Percentiles rank a stretch among this genome's conserved stretches.
Conservation (phyloP, 1,284 basidiomycete species). For the Irpex sp. region DNA sequence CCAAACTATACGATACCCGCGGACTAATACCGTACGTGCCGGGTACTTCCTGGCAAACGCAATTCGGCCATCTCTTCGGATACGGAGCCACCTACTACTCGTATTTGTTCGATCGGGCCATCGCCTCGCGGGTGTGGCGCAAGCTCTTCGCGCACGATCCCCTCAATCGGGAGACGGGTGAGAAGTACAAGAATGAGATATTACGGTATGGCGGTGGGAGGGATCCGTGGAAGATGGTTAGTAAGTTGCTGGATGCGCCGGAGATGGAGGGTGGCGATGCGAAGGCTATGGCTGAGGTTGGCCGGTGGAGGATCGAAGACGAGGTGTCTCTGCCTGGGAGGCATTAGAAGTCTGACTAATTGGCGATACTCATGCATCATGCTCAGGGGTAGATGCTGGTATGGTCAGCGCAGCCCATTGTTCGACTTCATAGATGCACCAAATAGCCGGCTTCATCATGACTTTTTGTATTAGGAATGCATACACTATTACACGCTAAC, state of each 20-base stretch:
- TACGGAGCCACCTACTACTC: conserved; percentile 98
- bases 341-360: conserved; percentile 14
- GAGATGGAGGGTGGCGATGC: conserved; percentile 65
- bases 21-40: conserved; percentile 79
- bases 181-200: conserved; percentile 75
- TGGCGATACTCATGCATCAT: too few species aligned
- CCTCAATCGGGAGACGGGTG: conserved; percentile 63
- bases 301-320: conserved; percentile 78
- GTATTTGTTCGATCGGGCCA: conserved; percentile 93
- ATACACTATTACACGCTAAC: background rate
- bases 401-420: background rate
- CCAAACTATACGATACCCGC: conserved; percentile 58
- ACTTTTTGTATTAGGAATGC: background rate
- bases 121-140: conserved; percentile 86
- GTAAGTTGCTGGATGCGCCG: conserved; percentile 63
- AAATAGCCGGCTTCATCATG: background rate
- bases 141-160: conserved; percentile 68
- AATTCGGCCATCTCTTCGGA: conserved; percentile 93
- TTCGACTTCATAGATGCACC: background rate
- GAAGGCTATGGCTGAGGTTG: conserved; percentile 84
- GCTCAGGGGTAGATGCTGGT: background rate
- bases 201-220: conserved; percentile 82
- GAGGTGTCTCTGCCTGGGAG: conserved; percentile 33
- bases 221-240: conserved; percentile 93
- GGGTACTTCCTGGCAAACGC: conserved; percentile 89